Percentiles rank a stretch among this genome's conserved stretches.
These are phyloP conservation scores for Quercus tomentella DNA, from an alignment of 331 rosid genomes.

Conservation along the genomic window DNA sequence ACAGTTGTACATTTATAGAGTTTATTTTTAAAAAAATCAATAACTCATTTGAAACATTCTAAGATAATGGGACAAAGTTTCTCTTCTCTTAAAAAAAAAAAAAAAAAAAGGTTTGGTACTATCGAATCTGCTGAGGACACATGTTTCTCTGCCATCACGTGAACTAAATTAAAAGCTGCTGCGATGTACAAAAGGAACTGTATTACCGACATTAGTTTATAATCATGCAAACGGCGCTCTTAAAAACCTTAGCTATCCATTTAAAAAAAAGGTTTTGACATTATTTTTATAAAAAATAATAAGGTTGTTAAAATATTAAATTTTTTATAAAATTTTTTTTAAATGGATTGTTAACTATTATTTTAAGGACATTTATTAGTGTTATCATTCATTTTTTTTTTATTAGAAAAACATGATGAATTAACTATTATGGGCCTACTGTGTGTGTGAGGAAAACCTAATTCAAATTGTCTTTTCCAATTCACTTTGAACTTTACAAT, in stretches of 20 bases:
- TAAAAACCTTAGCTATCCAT: accelerated
- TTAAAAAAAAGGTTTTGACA: accelerated
- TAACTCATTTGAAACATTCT: too few relatives aligned
- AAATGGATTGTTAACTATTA: accelerated
- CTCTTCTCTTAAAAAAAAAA: background rate
- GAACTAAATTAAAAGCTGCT: conserved; percentile 15
- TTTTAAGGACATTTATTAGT: accelerated
- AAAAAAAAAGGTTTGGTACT: too few relatives aligned
- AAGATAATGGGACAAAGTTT: too few relatives aligned
- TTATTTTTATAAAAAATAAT: too few relatives aligned
- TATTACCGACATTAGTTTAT: background rate
- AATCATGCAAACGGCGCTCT: accelerated
- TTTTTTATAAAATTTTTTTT: too few relatives aligned
- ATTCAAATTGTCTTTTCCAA: background rate
- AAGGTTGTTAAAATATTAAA: too few relatives aligned
- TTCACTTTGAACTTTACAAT: background rate
- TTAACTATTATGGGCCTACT: background rate
- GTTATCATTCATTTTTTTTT: accelerated
- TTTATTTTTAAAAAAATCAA: too few relatives aligned
- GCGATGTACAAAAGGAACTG: too few relatives aligned
- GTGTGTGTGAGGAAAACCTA: too few relatives aligned
- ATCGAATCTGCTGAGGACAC: background rate
- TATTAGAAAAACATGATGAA: background rate
- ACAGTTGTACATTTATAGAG: too few relatives aligned
- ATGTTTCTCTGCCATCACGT: conserved; percentile 30